A percentile compares a stretch with the other conserved stretches of the same genome.
Conservation (phyloP, 2,329 filamentous ascomycete species). For the Trichoderma sp. region DNA sequence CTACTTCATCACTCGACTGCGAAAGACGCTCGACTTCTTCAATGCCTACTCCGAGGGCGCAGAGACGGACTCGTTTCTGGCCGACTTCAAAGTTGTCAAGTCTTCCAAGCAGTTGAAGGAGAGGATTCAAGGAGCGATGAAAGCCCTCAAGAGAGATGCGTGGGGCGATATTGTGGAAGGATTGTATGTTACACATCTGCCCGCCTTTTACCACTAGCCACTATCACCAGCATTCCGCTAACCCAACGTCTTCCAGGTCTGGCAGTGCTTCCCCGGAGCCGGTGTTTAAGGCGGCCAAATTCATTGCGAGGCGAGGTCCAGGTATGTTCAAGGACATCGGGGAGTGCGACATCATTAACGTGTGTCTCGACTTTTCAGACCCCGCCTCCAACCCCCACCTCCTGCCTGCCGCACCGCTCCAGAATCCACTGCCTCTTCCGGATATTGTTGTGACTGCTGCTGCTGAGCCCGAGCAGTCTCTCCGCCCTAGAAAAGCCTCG, state of each 20-base stretch:
- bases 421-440: slow-evolving; percentile 2
- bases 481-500: slow-evolving; percentile 9
- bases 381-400: slow-evolving; percentile 23
- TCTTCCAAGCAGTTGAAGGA: slow-evolving; percentile 26
- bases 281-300: slow-evolving; percentile 28
- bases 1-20: slow-evolving; percentile 23
- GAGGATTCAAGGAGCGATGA: slow-evolving; percentile 18
- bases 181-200: slow-evolving; percentile 19
- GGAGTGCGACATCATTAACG: slow-evolving; percentile 16
- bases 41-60: slow-evolving; percentile 26
- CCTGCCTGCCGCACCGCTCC: slow-evolving; percentile 19
- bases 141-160: slow-evolving; percentile 19
- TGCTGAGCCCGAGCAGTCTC: background rate
- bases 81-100: slow-evolving; percentile 26
- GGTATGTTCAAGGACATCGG: slow-evolving; percentile 25
- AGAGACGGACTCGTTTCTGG: slow-evolving; percentile 13
- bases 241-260: slow-evolving; percentile 9
- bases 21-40: slow-evolving; percentile 27
- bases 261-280: background rate
- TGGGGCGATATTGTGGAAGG: slow-evolving; percentile 27
- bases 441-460: background rate
- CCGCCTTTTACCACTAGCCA: background rate
- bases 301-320: slow-evolving; percentile 28
- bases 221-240: background rate
- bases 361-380: slow-evolving; percentile 24